These are phyloP conservation scores for Penicillium cosmopolitanum DNA, from an alignment of 495 filamentous ascomycete species.

Conservation along the genomic window DNA sequence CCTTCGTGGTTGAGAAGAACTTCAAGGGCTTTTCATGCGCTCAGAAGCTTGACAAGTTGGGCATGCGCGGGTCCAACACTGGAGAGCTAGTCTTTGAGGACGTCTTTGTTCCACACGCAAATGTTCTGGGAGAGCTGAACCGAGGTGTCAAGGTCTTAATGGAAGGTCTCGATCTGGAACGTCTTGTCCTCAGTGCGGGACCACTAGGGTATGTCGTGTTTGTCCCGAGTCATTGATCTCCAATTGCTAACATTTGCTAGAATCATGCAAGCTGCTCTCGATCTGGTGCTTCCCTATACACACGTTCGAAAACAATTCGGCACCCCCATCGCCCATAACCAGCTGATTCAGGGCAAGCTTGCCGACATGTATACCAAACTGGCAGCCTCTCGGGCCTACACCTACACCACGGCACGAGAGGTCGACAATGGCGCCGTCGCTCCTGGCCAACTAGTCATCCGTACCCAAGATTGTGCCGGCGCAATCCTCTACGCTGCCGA, in stretches of 20 bases:
- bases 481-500: slow-evolving; percentile 95
- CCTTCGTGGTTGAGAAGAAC: slow-evolving; percentile 81
- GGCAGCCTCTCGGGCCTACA: slow-evolving; percentile 79
- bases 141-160: slow-evolving; percentile 88
- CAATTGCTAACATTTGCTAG: slow-evolving; percentile 42
- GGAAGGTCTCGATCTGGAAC: slow-evolving; percentile 94
- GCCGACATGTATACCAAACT: slow-evolving; percentile 98
- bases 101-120: slow-evolving; percentile 84
- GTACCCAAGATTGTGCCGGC: slow-evolving; percentile 92
- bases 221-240: not conserved
- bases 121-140: slow-evolving; percentile 80
- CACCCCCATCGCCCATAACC: slow-evolving; percentile 85
- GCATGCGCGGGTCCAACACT: slow-evolving; percentile 96
- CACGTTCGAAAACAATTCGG: slow-evolving; percentile 90
- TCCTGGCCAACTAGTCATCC: slow-evolving; percentile 51
- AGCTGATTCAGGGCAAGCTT: slow-evolving; percentile 89
- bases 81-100: slow-evolving; percentile 92
- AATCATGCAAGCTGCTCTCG: slow-evolving; percentile 91
- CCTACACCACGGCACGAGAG: slow-evolving; percentile 71
- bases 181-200: slow-evolving; percentile 89
- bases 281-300: slow-evolving; percentile 85
- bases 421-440: slow-evolving; percentile 69
- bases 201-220: slow-evolving; percentile 66
- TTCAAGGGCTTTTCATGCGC: slow-evolving; percentile 81
- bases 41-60: slow-evolving; percentile 95